Conservation (phyloP, 148 eudicot genomes). For the Mesembryanthemum crystallinum region DNA sequence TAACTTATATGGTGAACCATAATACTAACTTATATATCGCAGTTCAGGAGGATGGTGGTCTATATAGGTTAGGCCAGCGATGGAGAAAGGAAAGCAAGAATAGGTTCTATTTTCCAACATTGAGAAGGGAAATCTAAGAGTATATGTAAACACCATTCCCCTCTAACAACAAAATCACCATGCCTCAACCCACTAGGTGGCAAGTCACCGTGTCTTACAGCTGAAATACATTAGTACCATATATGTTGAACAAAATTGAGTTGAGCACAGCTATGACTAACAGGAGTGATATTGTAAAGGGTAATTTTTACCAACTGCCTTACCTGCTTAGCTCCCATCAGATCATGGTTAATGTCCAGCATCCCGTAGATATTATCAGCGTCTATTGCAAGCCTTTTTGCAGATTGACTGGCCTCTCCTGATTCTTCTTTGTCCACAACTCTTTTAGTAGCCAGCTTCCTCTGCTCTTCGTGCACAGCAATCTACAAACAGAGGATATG, state of each 20-base stretch:
- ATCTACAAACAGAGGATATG: constrained; percentile 27
- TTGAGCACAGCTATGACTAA: neutral
- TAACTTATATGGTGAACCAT: no score
- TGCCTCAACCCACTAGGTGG: no score
- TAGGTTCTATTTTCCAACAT: no score
- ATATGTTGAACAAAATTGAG: neutral
- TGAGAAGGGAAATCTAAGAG: no score
- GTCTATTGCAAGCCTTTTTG: constrained; percentile 18
- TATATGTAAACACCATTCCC: no score
- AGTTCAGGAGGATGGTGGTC: no score
- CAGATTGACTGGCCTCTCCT: constrained; percentile 21
- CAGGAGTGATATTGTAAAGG: neutral
- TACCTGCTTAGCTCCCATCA: constrained; percentile 26
- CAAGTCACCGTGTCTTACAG: no score
- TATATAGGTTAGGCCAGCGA: no score
- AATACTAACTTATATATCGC: no score
- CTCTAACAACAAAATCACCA: no score
- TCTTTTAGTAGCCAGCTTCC: constrained; percentile 29
- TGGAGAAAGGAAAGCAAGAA: no score
- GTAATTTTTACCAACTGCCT: constrained; percentile 7
- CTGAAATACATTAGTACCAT: neutral
- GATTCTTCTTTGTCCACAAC: constrained; percentile 23
- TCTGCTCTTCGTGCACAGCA: constrained; percentile 39
- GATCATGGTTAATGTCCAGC: constrained; percentile 29
- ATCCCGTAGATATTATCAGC: constrained; percentile 32